Conservation (phyloP, 768 basidiomycete species). For the Mycena galericulata region DNA sequence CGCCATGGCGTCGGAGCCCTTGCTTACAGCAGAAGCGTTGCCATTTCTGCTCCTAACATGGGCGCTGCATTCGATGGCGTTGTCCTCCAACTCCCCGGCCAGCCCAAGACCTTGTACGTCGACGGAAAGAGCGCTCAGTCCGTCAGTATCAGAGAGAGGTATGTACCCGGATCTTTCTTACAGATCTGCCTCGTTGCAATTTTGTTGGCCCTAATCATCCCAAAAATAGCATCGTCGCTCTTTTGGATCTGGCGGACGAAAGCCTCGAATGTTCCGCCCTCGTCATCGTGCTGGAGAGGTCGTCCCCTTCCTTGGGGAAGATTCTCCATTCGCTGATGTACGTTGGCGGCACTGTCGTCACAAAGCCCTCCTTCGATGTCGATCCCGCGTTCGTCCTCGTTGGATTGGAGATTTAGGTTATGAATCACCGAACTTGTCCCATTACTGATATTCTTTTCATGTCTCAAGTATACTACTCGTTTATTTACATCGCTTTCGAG, state of each 20-base stretch:
- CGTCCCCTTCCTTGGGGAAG: slow-evolving; percentile 75
- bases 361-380: slow-evolving; percentile 81
- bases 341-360: slow-evolving; percentile 88
- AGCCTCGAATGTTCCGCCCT: slow-evolving; percentile 81
- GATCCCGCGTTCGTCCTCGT: slow-evolving; percentile 86
- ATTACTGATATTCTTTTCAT: slow-evolving; percentile 21
- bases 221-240: slow-evolving; percentile 78
- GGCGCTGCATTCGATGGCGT: slow-evolving; percentile 82
- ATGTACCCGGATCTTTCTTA: slow-evolving; percentile 32
- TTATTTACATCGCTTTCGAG: slow-evolving; percentile 30
- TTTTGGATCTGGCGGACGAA: slow-evolving; percentile 91
- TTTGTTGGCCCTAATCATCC: slow-evolving; percentile 31
- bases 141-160: slow-evolving; percentile 89
- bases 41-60: slow-evolving; percentile 76
- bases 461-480: slow-evolving; percentile 16
- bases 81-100: slow-evolving; percentile 78
- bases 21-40: slow-evolving; percentile 80
- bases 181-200: no score
- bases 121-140: slow-evolving; percentile 85
- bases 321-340: slow-evolving; percentile 93
- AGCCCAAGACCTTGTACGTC: slow-evolving; percentile 84
- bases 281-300: slow-evolving; percentile 83
- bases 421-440: slow-evolving; percentile 13
- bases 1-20: slow-evolving; percentile 74
- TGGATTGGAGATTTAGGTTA: slow-evolving; percentile 79